A percentile compares a stretch with the other conserved stretches of the same genome.
phyloP scores from a whole-genome alignment of 441 rosid genomes.

The Breynia disticha region DNA sequence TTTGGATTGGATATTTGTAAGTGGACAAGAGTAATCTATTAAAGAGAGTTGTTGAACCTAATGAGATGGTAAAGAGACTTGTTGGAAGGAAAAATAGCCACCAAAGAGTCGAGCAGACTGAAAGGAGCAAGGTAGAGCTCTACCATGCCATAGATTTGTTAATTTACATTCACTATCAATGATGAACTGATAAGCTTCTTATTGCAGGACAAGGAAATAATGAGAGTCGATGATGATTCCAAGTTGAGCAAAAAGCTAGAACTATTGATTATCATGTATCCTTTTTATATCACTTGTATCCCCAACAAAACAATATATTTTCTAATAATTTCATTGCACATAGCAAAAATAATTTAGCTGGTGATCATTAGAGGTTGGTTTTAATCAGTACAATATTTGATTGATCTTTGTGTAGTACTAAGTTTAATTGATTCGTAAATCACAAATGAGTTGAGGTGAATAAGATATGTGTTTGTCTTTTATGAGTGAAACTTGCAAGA shows the following conservation, averaged over 20 bases:
- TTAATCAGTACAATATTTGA: too few relatives aligned
- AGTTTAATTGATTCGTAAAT: too few relatives aligned
- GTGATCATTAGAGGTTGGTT: too few relatives aligned
- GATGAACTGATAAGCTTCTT: constrained; percentile 1
- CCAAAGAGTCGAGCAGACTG: constrained; percentile 29
- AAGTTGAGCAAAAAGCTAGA: constrained; percentile 35
- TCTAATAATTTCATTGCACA: too few relatives aligned
- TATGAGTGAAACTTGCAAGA: too few relatives aligned
- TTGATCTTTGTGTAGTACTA: too few relatives aligned
- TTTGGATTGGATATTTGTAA: constrained; percentile 20
- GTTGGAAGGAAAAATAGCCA: constrained; percentile 30
- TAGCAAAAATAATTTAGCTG: too few relatives aligned
- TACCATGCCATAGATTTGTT: background rate
- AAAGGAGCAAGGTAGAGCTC: constrained; percentile 28
- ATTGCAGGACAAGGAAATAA: constrained; percentile 40
- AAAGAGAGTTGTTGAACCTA: constrained; percentile 58
- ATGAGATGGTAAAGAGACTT: constrained; percentile 44
- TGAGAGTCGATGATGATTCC: constrained; percentile 26
- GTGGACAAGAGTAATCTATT: constrained; percentile 67
- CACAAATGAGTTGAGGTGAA: too few relatives aligned
- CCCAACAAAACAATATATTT: too few relatives aligned
- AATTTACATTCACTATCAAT: background rate
- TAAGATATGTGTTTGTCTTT: too few relatives aligned
- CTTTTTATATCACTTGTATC: too few relatives aligned
- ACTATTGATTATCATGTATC: too few relatives aligned